Conservation (phyloP, 208 protist genomes). For the Herpetomonas samuelpessoai region DNA sequence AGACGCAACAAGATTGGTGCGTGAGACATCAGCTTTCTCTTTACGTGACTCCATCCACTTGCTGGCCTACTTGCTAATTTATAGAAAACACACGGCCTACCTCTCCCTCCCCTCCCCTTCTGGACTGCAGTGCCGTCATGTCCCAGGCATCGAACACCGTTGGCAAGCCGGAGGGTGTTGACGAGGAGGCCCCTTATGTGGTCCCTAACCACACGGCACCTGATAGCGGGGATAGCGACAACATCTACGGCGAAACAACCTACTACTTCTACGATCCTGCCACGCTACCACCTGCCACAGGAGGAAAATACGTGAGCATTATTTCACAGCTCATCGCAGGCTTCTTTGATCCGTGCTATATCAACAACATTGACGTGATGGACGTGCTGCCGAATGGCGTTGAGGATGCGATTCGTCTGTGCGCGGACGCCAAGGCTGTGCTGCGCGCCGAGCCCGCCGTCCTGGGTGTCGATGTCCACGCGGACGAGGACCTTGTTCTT, state of each 20-base stretch:
- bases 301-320: conserved; percentile 51
- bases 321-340: conserved; percentile 63
- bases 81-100: too few relatives aligned
- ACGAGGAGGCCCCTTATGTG: too few relatives aligned
- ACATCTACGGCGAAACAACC: neutral
- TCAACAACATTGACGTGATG: conserved; percentile 48
- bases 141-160: too few relatives aligned
- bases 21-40: too few relatives aligned
- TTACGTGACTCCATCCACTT: too few relatives aligned
- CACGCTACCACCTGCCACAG: conserved; percentile 31
- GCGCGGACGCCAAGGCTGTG: conserved; percentile 38
- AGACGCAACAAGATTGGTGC: too few relatives aligned
- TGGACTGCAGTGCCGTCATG: too few relatives aligned
- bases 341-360: conserved; percentile 34
- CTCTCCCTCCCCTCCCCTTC: too few relatives aligned
- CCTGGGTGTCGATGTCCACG: conserved; percentile 43
- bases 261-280: conserved; percentile 71
- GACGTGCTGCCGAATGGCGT: conserved; percentile 50
- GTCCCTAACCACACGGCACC: too few relatives aligned
- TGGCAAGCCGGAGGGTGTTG: too few relatives aligned
- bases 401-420: conserved; percentile 48
- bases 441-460: conserved; percentile 49
- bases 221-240: too few relatives aligned
- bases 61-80: too few relatives aligned
- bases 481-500: conserved; percentile 55